Conservation (phyloP, 2,329 filamentous ascomycete genomes). For the Bisporella sp. region DNA sequence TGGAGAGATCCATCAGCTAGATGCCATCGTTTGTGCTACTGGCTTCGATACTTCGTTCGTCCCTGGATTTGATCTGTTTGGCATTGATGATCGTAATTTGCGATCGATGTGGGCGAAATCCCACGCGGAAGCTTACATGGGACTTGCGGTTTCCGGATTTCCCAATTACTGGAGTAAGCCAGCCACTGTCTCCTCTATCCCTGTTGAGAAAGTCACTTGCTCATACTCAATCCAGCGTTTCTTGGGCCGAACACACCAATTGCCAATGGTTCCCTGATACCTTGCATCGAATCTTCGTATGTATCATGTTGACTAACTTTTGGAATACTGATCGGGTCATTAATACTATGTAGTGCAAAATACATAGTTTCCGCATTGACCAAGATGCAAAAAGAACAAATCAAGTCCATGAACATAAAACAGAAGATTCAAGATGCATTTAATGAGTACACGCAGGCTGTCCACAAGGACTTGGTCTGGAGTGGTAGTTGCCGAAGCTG, state of each 20-base stretch:
- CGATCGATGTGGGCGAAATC: conserved; percentile 11
- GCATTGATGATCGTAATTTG: conserved; percentile 5
- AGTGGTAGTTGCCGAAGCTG: conserved; percentile 16
- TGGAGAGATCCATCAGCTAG: conserved; percentile 20
- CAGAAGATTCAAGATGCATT: conserved; percentile 28
- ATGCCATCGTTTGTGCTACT: conserved; percentile 27
- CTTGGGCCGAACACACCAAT: background rate
- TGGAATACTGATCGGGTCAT: background rate
- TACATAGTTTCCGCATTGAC: too few relatives aligned
- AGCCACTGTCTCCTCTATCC: too few relatives aligned
- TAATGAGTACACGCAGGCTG: conserved; percentile 16
- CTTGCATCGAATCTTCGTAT: background rate
- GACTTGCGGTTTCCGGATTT: conserved; percentile 14
- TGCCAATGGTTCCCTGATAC: background rate
- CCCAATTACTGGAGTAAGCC: conserved; percentile 18
- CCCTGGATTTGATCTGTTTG: conserved; percentile 11
- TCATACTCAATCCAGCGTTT: too few relatives aligned
- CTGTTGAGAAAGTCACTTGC: too few relatives aligned
- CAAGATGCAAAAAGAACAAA: background rate
- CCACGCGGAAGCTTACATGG: conserved; percentile 12
- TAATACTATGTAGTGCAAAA: too few relatives aligned
- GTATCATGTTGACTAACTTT: background rate
- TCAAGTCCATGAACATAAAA: conserved; percentile 28
- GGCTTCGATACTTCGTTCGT: conserved; percentile 19
- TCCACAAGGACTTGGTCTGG: conserved; percentile 28